phyloP scores from a whole-genome alignment of 352 stramenopile genomes.

The Phytophthora boehmeriae region DNA sequence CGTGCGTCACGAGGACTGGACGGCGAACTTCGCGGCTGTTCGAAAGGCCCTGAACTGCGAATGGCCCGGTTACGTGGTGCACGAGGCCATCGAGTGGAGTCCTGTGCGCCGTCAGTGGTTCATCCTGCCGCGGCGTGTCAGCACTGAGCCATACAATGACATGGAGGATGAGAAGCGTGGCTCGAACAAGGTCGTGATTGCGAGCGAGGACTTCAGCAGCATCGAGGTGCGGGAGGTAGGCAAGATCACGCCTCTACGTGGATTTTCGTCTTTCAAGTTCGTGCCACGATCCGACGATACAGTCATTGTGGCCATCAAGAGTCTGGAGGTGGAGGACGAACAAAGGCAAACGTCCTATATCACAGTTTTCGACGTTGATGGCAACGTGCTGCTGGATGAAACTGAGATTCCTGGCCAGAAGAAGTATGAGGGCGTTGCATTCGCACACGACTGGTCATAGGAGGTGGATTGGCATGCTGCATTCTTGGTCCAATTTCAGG shows the following conservation, averaged over 20 bases:
- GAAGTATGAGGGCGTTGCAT: conserved; percentile 95
- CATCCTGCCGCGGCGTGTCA: conserved; percentile 96
- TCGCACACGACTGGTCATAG: conserved; percentile 82
- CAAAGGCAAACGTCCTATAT: conserved; percentile 93
- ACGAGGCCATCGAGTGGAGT: conserved; percentile 98
- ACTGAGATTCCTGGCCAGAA: conserved; percentile 88
- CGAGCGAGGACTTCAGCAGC: conserved; percentile 89
- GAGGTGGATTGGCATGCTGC: conserved; percentile 24
- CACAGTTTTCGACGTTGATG: conserved; percentile 93
- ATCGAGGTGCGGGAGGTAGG: conserved; percentile 87
- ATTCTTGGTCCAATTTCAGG: conserved; percentile 10
- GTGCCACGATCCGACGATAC: conserved; percentile 88
- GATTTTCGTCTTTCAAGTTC: conserved; percentile 96
- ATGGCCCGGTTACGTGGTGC: conserved; percentile 95
- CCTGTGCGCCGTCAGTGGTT: conserved; percentile 96
- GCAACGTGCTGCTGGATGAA: conserved; percentile 90
- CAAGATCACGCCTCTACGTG: conserved; percentile 81
- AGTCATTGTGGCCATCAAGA: conserved; percentile 95
- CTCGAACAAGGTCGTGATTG: conserved; percentile 91
- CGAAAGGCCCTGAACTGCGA: conserved; percentile 89
- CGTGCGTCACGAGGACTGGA: conserved; percentile 94
- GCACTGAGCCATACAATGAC: conserved; percentile 95
- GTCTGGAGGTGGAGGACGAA: conserved; percentile 89
- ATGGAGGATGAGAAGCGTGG: conserved; percentile 93
- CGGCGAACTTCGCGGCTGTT: conserved; percentile 92